Percentiles rank a stretch among this genome's conserved stretches.
Evolutionary conservation across 73 alveolate species (phyloP).

Genomic region (Paramecium biaurelia): DNA sequence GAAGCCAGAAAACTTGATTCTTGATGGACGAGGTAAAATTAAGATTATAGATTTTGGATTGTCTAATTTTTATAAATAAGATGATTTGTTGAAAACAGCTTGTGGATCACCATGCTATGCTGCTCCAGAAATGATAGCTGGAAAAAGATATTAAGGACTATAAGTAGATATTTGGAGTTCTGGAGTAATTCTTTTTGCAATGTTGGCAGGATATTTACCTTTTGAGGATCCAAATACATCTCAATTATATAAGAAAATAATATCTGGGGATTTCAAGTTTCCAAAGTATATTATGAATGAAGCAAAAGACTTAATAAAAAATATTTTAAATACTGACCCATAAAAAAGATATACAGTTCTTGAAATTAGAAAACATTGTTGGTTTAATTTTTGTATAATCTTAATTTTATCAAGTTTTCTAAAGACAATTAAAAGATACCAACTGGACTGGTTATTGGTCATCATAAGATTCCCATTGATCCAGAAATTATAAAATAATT

Average conservation of each 20-base stretch:
- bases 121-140: conserved; percentile 97
- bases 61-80: conserved; percentile 79
- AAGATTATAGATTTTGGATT: conserved; percentile 96
- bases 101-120: conserved; percentile 99
- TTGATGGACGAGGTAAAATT: conserved; percentile 78
- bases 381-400: conserved; percentile 72
- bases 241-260: conserved; percentile 83
- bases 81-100: conserved; percentile 91
- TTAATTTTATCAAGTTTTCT: background rate
- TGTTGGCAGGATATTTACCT: conserved; percentile 90
- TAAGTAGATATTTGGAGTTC: conserved; percentile 86
- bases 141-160: conserved; percentile 78
- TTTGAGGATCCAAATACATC: conserved; percentile 89
- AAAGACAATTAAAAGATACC: conserved; percentile 11
- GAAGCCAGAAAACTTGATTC: conserved; percentile 94
- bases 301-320: conserved; percentile 76
- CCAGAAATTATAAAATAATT: conserved; percentile 73
- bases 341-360: conserved; percentile 78
- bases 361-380: conserved; percentile 82
- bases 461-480: conserved; percentile 84
- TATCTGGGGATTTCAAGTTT: conserved; percentile 77
- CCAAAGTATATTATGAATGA: conserved; percentile 77
- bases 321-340: conserved; percentile 86
- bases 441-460: conserved; percentile 85
- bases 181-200: conserved; percentile 87